phyloP scores from a whole-genome alignment of 148 eudicot species.

The Rhododendron simsii region DNA sequence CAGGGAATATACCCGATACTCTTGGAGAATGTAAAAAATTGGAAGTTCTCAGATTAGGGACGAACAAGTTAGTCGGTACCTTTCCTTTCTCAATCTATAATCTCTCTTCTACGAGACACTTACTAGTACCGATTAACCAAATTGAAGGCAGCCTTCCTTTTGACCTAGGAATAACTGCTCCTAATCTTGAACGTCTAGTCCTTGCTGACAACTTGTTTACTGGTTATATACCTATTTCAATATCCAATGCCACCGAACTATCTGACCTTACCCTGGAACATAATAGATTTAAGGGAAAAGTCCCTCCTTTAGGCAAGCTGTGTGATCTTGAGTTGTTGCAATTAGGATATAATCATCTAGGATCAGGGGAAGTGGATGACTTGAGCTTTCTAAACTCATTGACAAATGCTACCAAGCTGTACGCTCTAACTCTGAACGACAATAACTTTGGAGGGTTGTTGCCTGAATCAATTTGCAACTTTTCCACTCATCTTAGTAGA shows the following conservation, averaged over 20 bases:
- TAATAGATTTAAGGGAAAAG: background rate
- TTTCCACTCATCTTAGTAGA: background rate
- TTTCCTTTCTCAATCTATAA: no score
- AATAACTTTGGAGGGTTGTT: background rate
- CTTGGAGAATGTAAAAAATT: no score
- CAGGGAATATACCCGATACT: no score
- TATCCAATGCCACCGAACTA: background rate
- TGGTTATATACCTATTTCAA: background rate
- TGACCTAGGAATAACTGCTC: background rate
- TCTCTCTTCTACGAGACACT: background rate
- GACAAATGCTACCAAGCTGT: background rate
- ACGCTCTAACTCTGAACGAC: accelerated
- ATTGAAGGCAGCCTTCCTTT: background rate
- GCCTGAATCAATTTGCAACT: background rate
- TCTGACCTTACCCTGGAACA: background rate
- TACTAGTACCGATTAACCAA: background rate
- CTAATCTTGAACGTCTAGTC: background rate
- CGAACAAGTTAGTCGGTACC: no score
- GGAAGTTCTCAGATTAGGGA: no score
- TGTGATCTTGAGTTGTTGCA: background rate
- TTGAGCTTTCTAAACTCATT: background rate
- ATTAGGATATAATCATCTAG: background rate
- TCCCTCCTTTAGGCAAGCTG: background rate
- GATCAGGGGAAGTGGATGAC: background rate
- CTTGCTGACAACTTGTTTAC: background rate